phyloP scores from a whole-genome alignment of 495 filamentous ascomycete species.

The Neurospora sublineolata region DNA sequence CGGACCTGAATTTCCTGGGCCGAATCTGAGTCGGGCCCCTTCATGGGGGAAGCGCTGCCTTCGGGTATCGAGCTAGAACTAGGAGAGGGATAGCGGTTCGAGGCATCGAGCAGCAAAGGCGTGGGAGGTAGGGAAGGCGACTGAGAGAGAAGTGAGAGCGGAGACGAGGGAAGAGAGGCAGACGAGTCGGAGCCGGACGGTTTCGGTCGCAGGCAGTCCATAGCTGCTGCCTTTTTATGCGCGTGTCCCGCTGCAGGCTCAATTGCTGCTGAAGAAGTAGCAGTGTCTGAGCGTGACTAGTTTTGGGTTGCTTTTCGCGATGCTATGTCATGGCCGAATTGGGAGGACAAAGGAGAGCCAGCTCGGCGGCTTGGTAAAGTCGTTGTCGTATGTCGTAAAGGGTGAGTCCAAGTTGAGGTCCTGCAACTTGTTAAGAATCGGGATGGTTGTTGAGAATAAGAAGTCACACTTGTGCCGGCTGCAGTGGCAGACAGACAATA shows the following conservation, averaged over 20 bases:
- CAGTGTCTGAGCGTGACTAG: neutral
- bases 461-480: neutral
- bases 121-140: conserved; percentile 46
- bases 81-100: conserved; percentile 32
- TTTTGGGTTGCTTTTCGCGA: neutral
- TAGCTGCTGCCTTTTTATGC: conserved; percentile 6
- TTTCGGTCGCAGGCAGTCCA: conserved; percentile 14
- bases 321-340: conserved; percentile 17
- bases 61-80: conserved; percentile 22
- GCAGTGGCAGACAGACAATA: neutral
- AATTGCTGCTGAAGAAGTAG: too few relatives aligned
- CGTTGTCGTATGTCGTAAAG: neutral
- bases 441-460: neutral
- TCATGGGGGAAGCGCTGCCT: conserved; percentile 33
- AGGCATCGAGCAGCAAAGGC: conserved; percentile 30
- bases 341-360: neutral
- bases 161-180: conserved; percentile 35
- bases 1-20: conserved; percentile 35
- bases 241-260: neutral
- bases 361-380: neutral
- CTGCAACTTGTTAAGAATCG: neutral
- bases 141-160: conserved; percentile 35
- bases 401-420: neutral
- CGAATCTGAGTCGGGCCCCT: conserved; percentile 19
- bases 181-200: conserved; percentile 17